These are phyloP conservation scores for Capsicum pubescens DNA, from an alignment of 257 asterid genomes.

Conservation along the genomic window DNA sequence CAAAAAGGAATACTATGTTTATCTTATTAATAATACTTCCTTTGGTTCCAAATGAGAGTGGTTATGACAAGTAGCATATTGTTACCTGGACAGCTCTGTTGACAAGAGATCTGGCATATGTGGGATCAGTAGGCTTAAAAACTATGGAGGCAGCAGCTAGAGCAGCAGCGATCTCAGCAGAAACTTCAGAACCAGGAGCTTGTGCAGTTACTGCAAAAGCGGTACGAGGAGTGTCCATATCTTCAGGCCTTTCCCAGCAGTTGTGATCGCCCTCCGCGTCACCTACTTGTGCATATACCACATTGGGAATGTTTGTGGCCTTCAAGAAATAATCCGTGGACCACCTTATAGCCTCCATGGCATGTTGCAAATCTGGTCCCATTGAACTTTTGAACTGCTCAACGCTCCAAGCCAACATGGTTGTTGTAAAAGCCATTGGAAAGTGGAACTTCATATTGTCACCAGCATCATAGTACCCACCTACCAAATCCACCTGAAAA, in stretches of 20 bases:
- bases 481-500: slow-evolving; percentile 74
- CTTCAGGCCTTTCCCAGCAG: slow-evolving; percentile 95
- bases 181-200: slow-evolving; percentile 91
- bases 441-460: slow-evolving; percentile 85
- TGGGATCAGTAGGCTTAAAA: slow-evolving; percentile 54
- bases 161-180: slow-evolving; percentile 90
- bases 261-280: slow-evolving; percentile 72
- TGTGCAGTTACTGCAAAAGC: slow-evolving; percentile 59
- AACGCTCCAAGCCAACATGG: slow-evolving; percentile 82
- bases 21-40: background rate
- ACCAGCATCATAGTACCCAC: slow-evolving; percentile 96
- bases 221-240: slow-evolving; percentile 72
- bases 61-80: background rate
- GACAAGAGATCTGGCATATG: slow-evolving; percentile 56
- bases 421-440: slow-evolving; percentile 85
- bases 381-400: slow-evolving; percentile 61
- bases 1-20: background rate
- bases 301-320: slow-evolving; percentile 67
- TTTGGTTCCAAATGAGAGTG: background rate
- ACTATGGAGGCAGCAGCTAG: slow-evolving; percentile 83
- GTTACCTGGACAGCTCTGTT: slow-evolving; percentile 56
- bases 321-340: slow-evolving; percentile 80
- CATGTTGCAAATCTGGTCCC: slow-evolving; percentile 53
- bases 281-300: slow-evolving; percentile 78
- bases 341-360: slow-evolving; percentile 77